Evolutionary conservation across 225 moss, liverwort and hornwort genomes (phyloP).

Genomic region (Marchantia paleacea): DNA sequence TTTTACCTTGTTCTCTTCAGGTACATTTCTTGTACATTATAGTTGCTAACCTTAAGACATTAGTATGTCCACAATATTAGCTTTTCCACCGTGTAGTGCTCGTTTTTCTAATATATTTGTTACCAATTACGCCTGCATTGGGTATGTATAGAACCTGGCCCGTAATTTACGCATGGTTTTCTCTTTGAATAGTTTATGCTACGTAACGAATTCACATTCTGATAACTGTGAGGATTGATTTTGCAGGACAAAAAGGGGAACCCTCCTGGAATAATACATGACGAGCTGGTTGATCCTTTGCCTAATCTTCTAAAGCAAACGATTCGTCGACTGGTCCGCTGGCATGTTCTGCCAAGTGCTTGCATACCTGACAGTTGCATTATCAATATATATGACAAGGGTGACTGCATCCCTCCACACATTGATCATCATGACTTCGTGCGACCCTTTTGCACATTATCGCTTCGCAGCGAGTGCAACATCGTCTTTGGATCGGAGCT

Average conservation of each 20-base stretch:
- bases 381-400: slow-evolving; percentile 82
- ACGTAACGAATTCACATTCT: not conserved
- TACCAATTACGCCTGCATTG: not conserved
- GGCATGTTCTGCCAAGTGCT: slow-evolving; percentile 64
- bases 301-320: slow-evolving; percentile 54
- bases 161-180: too few relatives aligned
- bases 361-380: slow-evolving; percentile 89
- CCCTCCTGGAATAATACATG: slow-evolving; percentile 64
- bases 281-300: slow-evolving; percentile 67
- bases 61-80: too few relatives aligned
- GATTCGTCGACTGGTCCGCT: slow-evolving; percentile 67
- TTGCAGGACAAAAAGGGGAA: slow-evolving; percentile 66
- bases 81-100: not conserved
- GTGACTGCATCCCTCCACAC: slow-evolving; percentile 91
- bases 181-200: too few relatives aligned
- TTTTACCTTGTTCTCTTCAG: too few relatives aligned
- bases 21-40: too few relatives aligned
- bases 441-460: slow-evolving; percentile 84
- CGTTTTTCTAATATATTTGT: not conserved
- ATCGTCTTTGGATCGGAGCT: slow-evolving; percentile 70
- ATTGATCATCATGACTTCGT: slow-evolving; percentile 89
- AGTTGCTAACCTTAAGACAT: too few relatives aligned
- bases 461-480: slow-evolving; percentile 76
- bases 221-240: not conserved
- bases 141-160: too few relatives aligned